A percentile compares a stretch with the other conserved stretches of the same genome.
Conservation (phyloP, 192 early-diverging fungal genomes). For the Geranomyces variabilis region DNA sequence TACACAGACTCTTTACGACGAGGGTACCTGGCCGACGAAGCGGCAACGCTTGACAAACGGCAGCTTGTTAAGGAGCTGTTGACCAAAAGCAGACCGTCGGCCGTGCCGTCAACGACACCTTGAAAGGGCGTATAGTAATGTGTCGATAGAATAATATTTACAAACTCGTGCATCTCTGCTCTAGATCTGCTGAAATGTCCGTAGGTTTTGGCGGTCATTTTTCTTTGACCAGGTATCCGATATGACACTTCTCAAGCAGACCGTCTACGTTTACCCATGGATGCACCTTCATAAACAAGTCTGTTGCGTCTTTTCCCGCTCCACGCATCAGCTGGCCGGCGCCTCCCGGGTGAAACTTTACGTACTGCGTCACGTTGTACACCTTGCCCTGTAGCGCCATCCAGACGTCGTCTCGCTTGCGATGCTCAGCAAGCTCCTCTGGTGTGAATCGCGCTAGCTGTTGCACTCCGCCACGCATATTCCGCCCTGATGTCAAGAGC, state of each 20-base stretch:
- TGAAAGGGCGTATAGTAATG: too few species aligned
- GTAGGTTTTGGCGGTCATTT: not conserved
- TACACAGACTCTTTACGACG: slow-evolving; percentile 72
- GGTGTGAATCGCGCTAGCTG: slow-evolving; percentile 67
- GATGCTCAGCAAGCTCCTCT: slow-evolving; percentile 76
- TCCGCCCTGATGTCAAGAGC: slow-evolving; percentile 72
- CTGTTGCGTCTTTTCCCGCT: slow-evolving; percentile 93
- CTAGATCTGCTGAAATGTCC: too few species aligned
- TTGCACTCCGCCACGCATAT: slow-evolving; percentile 66
- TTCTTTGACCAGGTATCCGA: slow-evolving; percentile 50
- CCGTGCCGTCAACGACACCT: not conserved
- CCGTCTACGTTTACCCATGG: slow-evolving; percentile 95
- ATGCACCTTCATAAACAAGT: slow-evolving; percentile 83
- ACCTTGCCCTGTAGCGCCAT: slow-evolving; percentile 87
- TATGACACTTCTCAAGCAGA: slow-evolving; percentile 80
- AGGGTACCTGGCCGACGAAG: slow-evolving; percentile 70
- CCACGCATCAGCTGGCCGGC: slow-evolving; percentile 54
- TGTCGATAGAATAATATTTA: too few species aligned
- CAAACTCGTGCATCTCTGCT: too few species aligned
- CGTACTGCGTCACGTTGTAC: slow-evolving; percentile 88
- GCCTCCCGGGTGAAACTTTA: slow-evolving; percentile 93
- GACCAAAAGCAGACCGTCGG: slow-evolving; percentile 16
- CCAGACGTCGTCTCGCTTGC: slow-evolving; percentile 81
- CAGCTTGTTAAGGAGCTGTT: slow-evolving; percentile 34
- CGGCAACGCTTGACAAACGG: slow-evolving; percentile 21